phyloP scores from a whole-genome alignment of 1,284 basidiomycete species.

The Ceratobasidium sp. region DNA sequence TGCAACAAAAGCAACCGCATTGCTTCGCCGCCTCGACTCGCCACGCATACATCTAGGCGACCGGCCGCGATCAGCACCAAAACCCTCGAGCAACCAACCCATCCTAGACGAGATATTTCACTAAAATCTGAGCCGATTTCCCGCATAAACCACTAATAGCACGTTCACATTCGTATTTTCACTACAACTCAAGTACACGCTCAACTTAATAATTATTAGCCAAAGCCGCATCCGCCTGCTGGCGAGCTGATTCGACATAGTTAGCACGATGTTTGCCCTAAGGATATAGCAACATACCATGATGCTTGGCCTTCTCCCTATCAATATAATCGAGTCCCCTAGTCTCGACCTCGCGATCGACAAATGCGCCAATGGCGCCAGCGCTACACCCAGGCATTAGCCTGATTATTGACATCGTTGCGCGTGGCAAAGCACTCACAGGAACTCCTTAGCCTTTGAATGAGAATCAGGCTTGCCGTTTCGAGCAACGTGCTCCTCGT shows the following conservation, averaged over 20 bases:
- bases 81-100: no score
- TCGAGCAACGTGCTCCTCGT: constrained; percentile 54
- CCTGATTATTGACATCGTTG: background rate
- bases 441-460: constrained; percentile 55
- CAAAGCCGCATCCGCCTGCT: constrained; percentile 52
- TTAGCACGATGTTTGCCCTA: background rate
- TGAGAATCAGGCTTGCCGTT: constrained; percentile 51
- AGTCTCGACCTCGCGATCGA: constrained; percentile 53
- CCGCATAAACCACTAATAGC: background rate
- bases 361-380: constrained; percentile 54
- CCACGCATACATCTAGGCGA: no score
- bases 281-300: constrained; percentile 49
- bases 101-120: no score
- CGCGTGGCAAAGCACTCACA: constrained; percentile 41
- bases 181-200: background rate
- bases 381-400: constrained; percentile 26
- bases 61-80: no score
- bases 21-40: no score
- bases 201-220: constrained; percentile 39
- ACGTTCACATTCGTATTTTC: background rate
- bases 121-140: no score
- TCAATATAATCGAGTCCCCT: constrained; percentile 51
- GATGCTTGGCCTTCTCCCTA: constrained; percentile 55
- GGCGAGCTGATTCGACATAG: constrained; percentile 11
- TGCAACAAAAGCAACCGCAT: no score